These are phyloP conservation scores for Ottelia alismoides DNA, from an alignment of 106 monocot genomes.

Conservation along the genomic window DNA sequence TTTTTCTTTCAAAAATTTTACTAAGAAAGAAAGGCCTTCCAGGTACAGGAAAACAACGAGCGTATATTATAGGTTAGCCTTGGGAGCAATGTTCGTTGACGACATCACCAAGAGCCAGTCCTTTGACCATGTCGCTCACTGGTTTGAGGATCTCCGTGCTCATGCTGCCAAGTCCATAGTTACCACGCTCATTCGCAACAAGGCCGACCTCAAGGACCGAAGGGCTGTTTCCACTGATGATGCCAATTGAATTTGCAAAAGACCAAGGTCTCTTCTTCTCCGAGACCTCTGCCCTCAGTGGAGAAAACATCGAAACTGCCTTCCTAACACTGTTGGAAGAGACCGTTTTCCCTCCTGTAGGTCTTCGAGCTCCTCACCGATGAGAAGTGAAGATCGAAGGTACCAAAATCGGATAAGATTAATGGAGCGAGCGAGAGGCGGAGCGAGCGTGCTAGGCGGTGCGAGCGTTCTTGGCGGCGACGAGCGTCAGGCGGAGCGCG, in stretches of 20 bases:
- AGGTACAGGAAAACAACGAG: conserved; percentile 64
- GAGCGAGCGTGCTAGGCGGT: no score
- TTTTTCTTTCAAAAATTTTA: no score
- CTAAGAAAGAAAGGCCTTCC: no score
- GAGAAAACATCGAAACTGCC: conserved; percentile 52
- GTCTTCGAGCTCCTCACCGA: no score
- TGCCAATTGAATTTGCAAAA: conserved; percentile 47
- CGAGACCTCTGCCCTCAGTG: conserved; percentile 57
- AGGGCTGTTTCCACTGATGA: conserved; percentile 36
- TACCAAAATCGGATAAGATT: no score
- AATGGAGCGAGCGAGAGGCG: no score
- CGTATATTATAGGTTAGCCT: conserved; percentile 64
- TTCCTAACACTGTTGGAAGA: no score
- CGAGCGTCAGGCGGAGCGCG: no score
- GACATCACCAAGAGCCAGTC: conserved; percentile 26
- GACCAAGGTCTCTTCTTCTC: conserved; percentile 74
- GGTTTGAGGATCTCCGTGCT: conserved; percentile 32
- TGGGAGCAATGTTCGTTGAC: conserved; percentile 42
- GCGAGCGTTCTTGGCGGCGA: no score
- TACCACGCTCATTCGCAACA: conserved; percentile 62
- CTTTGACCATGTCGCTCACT: conserved; percentile 34
- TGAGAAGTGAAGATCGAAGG: no score
- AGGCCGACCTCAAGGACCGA: conserved; percentile 32
- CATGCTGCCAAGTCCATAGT: conserved; percentile 36
- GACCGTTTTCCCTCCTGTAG: no score